Evolutionary conservation across 1,284 basidiomycete species (phyloP).

Genomic region (Malassezia nana): DNA sequence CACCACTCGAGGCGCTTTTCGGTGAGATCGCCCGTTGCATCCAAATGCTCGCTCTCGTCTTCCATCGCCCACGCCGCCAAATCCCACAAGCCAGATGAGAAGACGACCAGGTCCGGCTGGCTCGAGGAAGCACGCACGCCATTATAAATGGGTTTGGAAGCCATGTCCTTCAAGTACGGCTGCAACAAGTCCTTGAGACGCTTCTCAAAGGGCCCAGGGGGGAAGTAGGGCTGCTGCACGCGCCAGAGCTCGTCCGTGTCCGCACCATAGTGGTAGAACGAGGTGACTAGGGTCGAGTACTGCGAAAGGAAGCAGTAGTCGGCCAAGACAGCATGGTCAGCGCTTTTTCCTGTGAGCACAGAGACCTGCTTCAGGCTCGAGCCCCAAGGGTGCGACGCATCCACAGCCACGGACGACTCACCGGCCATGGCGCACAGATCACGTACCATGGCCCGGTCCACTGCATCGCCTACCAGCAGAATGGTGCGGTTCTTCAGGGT

Average conservation of each 20-base stretch:
- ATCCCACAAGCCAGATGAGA: slow-evolving; percentile 49
- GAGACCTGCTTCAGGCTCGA: slow-evolving; percentile 25
- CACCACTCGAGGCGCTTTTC: slow-evolving; percentile 47
- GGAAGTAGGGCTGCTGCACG: slow-evolving; percentile 40
- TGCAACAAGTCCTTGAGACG: slow-evolving; percentile 44
- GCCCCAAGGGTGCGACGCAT: slow-evolving; percentile 43
- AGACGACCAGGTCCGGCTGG: slow-evolving; percentile 48
- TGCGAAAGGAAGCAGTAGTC: slow-evolving; percentile 49
- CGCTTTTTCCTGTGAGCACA: not conserved
- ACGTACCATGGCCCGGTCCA: slow-evolving; percentile 47
- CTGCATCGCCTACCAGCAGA: slow-evolving; percentile 48
- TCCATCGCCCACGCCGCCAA: slow-evolving; percentile 48
- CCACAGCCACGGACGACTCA: slow-evolving; percentile 37
- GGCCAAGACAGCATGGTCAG: slow-evolving; percentile 42
- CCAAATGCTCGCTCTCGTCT: slow-evolving; percentile 28
- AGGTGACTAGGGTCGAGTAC: slow-evolving; percentile 44
- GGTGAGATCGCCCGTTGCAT: slow-evolving; percentile 30
- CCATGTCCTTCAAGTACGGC: slow-evolving; percentile 34
- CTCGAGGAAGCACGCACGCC: slow-evolving; percentile 1
- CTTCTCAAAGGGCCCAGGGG: slow-evolving; percentile 47
- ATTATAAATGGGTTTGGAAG: not conserved
- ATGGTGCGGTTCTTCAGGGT: slow-evolving; percentile 44
- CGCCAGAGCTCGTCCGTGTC: slow-evolving; percentile 48
- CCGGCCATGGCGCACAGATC: slow-evolving; percentile 49
- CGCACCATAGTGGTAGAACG: slow-evolving; percentile 49